Conservation (phyloP, 129 eudicot genomes). For the Chrysanthemum lavandulifolium region DNA sequence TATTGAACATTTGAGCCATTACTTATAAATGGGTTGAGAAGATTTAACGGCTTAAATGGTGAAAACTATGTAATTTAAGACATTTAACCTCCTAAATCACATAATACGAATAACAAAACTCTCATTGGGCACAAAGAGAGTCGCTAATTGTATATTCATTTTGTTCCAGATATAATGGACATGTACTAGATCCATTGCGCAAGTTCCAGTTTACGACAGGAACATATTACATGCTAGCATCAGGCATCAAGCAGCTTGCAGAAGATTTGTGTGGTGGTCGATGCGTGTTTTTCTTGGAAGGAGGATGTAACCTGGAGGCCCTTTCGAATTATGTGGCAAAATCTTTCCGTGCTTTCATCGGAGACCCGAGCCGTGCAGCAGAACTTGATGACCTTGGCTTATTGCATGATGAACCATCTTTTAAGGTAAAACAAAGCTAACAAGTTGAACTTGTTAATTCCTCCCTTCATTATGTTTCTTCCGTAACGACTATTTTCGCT, state of each 20-base stretch:
- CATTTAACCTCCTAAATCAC: no score
- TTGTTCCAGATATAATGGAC: constrained; percentile 67
- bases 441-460: no score
- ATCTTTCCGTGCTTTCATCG: no score
- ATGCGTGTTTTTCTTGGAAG: constrained; percentile 91
- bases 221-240: constrained; percentile 84
- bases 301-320: constrained; percentile 79
- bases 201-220: constrained; percentile 82
- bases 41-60: no score
- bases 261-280: constrained; percentile 82
- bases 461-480: no score
- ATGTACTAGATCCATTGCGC: constrained; percentile 79
- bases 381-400: constrained; percentile 23
- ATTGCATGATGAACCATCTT: constrained; percentile 77
- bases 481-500: no score
- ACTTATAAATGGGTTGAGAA: no score
- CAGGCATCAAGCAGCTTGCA: constrained; percentile 78
- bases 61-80: no score
- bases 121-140: no score
- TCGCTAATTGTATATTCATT: not conserved
- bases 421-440: constrained; percentile 44
- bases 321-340: constrained; percentile 36
- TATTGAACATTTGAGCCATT: no score
- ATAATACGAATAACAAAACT: no score
- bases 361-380: no score